These are phyloP conservation scores for Erythrophleum fordii DNA, from an alignment of 306 rosid species.

Conservation along the genomic window DNA sequence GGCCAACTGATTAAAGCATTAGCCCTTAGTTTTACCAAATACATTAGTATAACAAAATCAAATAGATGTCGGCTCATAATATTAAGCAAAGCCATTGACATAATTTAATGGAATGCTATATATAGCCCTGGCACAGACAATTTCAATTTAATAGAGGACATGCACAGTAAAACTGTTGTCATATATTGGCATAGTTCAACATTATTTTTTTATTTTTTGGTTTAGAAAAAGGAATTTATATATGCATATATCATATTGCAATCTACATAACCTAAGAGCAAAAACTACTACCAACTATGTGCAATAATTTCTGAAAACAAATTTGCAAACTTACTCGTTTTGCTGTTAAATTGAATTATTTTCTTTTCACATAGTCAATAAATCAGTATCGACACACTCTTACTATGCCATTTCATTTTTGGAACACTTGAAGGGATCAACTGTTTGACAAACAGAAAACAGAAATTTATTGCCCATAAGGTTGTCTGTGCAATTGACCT, in stretches of 20 bases:
- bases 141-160: neutral
- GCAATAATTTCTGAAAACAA: slow-evolving; percentile 25
- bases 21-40: neutral
- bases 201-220: neutral
- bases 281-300: neutral
- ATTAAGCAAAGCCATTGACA: neutral
- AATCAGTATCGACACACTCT: slow-evolving; percentile 23
- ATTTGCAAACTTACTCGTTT: slow-evolving; percentile 24
- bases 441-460: slow-evolving; percentile 25
- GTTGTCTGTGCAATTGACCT: slow-evolving; percentile 71
- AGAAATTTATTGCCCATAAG: slow-evolving; percentile 46
- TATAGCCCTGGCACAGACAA: neutral
- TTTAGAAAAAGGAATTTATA: neutral
- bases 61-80: neutral
- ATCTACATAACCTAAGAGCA: slow-evolving; percentile 3
- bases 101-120: too few relatives aligned
- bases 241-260: neutral
- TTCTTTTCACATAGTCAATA: slow-evolving; percentile 7
- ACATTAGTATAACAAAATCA: slow-evolving; percentile 1
- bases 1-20: slow-evolving; percentile 16
- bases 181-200: neutral
- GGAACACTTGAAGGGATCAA: slow-evolving; percentile 48
- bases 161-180: neutral
- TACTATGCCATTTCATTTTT: slow-evolving; percentile 26
- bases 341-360: neutral